Base-by-base conservation (phyloP, 805 yeast species). In the Suhomyces emberorum region DNA sequence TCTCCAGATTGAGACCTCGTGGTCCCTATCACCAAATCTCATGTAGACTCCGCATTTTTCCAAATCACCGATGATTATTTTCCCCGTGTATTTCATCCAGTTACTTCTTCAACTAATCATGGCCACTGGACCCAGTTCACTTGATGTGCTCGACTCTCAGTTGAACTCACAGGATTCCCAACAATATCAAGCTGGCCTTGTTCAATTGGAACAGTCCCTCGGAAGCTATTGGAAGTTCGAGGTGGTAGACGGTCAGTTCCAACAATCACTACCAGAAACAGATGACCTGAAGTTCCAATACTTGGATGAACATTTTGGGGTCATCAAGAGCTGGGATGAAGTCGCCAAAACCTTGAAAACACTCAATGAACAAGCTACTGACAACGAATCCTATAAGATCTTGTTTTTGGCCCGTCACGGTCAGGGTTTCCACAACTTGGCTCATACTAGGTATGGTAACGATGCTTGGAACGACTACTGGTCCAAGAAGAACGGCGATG, bases 401-500 rank as follows among this genome's bases (percentile, higher is more conserved):
- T 52, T 75, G 26, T 66, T 66, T 40, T 57, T 73, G 23, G 77
- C 74, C 4, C 63, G 80, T 34, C 80, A 75, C 42, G 79, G 79
- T 4, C 76, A 75, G 43, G 80, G 79, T 2, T 72, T 47, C 48
- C 80, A 75, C 47, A 75, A 75, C 46, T 49, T 61, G 37, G 76
- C 74, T 18, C 70, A 71, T 45, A 34, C 57, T 12, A 59, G 57
- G 34, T 74, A 74, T 46, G 79, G 78, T 11, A 60, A 65, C 23
- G 52, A 59, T 23, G 65, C 47, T 10, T 73, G 77, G 77, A 65
- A 71, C 38, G 61, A 59, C 30, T 51, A 68, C 42, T 74, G 76
- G 74, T 60, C 70, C 29, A 57, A 56, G 28, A 38, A 60, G 21
- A 54, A 59, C 30, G 75, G 76, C 3, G 75, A 74, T 45, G 77